Conservation (phyloP, 208 protist genomes). For the Angomonas deanei region DNA sequence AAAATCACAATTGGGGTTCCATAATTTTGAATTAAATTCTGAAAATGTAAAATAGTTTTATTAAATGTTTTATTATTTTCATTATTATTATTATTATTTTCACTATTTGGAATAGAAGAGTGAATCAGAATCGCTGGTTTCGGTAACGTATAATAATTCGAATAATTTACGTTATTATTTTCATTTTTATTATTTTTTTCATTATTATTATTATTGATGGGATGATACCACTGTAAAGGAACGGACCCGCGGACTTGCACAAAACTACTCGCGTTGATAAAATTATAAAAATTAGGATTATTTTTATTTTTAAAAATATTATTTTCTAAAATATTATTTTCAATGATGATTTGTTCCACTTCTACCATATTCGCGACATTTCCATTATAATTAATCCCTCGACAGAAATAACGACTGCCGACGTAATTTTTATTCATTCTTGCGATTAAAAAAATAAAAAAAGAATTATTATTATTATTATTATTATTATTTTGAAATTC, state of each 20-base stretch:
- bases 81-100: too few relatives aligned
- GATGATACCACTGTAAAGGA: conserved; percentile 84
- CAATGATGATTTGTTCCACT: conserved; percentile 89
- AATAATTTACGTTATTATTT: not conserved
- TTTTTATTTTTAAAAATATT: too few relatives aligned
- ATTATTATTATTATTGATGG: too few relatives aligned
- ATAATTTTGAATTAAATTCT: not conserved
- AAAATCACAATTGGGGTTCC: not conserved
- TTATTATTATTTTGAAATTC: not conserved
- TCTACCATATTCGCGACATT: conserved; percentile 88
- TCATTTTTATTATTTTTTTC: too few relatives aligned
- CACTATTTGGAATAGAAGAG: too few relatives aligned
- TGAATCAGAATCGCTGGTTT: not conserved
- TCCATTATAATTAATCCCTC: conserved; percentile 86
- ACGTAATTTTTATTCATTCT: conserved; percentile 89
- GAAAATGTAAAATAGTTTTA: not conserved
- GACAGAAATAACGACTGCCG: conserved; percentile 93
- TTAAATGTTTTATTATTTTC: not conserved
- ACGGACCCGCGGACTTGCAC: conserved; percentile 86
- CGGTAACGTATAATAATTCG: not conserved
- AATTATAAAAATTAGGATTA: not conserved
- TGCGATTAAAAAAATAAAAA: conserved; percentile 87
- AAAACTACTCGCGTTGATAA: conserved; percentile 37
- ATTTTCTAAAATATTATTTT: too few relatives aligned
- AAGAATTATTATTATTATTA: too few relatives aligned